Evolutionary conservation across 805 yeast genomes (phyloP).

Genomic region (Lachancea nothofagi): DNA sequence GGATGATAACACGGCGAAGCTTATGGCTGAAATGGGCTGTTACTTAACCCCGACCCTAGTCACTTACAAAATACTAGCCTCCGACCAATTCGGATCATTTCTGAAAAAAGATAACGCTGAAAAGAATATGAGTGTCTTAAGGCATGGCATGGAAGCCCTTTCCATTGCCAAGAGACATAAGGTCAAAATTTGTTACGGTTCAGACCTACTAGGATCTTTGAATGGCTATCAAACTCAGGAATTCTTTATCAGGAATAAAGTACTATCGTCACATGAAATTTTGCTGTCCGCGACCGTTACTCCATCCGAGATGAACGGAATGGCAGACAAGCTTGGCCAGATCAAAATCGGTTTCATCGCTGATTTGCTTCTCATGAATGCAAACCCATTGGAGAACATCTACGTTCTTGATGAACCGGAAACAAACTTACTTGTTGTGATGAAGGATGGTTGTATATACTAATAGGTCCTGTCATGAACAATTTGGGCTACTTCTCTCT

Average conservation of each 20-base stretch:
- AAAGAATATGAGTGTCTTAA: slow-evolving; percentile 11
- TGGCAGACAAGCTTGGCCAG: slow-evolving; percentile 13
- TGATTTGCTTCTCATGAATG: slow-evolving; percentile 12
- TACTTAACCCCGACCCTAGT: slow-evolving; percentile 14
- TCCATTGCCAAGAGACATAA: slow-evolving; percentile 9
- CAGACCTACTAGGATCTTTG: slow-evolving; percentile 12
- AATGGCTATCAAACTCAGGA: slow-evolving; percentile 15
- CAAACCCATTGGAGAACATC: slow-evolving; percentile 13
- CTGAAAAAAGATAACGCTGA: slow-evolving; percentile 7
- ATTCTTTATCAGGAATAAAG: slow-evolving; percentile 13
- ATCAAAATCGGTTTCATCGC: slow-evolving; percentile 13
- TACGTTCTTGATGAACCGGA: slow-evolving; percentile 13
- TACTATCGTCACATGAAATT: slow-evolving; percentile 11
- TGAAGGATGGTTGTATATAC: slow-evolving; percentile 13
- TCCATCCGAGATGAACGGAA: slow-evolving; percentile 13
- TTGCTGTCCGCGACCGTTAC: slow-evolving; percentile 14
- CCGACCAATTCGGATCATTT: slow-evolving; percentile 12
- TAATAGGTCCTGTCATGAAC: too few species aligned
- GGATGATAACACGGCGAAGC: slow-evolving; percentile 12
- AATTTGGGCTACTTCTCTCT: too few species aligned
- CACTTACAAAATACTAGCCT: slow-evolving; percentile 13
- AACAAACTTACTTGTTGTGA: slow-evolving; percentile 11
- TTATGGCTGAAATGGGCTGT: slow-evolving; percentile 12
- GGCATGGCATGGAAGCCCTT: slow-evolving; percentile 11
- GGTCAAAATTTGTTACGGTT: slow-evolving; percentile 14